Base-by-base conservation (phyloP, 371 early-diverging fungal genomes). In the Dinochytrium kinnereticum region DNA sequence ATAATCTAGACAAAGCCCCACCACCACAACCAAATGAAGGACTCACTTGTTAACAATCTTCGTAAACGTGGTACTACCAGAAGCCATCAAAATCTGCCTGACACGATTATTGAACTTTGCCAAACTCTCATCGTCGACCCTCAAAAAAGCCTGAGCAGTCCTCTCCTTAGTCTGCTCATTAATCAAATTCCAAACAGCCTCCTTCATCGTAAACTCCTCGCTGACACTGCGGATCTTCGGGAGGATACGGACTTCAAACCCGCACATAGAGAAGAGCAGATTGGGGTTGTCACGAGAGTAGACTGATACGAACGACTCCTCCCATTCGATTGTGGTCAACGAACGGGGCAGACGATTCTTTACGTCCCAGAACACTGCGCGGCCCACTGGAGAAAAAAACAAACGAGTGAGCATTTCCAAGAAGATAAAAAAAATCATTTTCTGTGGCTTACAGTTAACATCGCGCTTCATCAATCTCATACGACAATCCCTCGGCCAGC, bases 391-490 rank as follows among this genome's bases (percentile, higher is more conserved):
- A 34, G 13, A 31, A 57, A 19, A 19, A 44, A 13, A 44, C 19
- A 44, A 44, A 44, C 19, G 7, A 44, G 44, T 13, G 19, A 44
- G 7, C 44, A 51, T 10, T 69, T n/a, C n/a, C 69, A 39, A 65
- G n/a, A 76, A 59, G 28, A 39, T 53, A 53, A 34, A 26, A 36
- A 53, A 1, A 2, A 1, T 40, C 49, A 68, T 30, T 17, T 15
- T 24, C 28, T 19, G 38, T 36, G 2, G 65, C 71, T 71, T 40
- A 76, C 69, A 79, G 75, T 94, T 95, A 68, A 99, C 98, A 82
- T 99, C 99, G 82, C 96, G 95, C 86, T 96, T 96, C 96, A 99
- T 96, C 77, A 99, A 80, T 64, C 99, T 93, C 99, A 99, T 99
- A 71, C 99, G 93, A 78, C 96, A 94, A 84, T 99, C 98, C 55